Conservation (phyloP, 1,284 basidiomycete species). For the Ceraceosorus guamensis region DNA sequence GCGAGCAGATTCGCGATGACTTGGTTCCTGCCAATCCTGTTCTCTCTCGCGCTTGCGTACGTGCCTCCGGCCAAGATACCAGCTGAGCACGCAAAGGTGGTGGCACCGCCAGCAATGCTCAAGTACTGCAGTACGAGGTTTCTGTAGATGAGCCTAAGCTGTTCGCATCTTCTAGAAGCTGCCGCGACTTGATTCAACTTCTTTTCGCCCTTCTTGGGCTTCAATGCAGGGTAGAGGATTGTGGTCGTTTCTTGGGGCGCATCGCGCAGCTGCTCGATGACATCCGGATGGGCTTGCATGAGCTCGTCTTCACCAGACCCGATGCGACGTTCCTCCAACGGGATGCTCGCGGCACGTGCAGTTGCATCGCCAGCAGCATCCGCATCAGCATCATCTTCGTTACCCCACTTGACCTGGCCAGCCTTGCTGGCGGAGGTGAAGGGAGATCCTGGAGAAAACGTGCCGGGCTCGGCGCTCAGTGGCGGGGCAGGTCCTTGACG, state of each 20-base stretch:
- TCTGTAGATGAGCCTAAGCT: neutral
- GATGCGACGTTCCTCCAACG: no score
- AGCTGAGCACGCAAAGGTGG: neutral
- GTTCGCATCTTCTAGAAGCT: neutral
- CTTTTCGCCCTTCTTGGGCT: neutral
- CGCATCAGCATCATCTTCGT: neutral
- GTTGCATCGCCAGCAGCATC: neutral
- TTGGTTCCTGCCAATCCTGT: neutral
- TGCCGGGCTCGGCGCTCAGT: no score
- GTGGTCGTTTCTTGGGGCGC: neutral
- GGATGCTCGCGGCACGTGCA: no score
- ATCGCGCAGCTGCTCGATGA: neutral
- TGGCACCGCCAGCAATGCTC: neutral
- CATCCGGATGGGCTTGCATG: no score
- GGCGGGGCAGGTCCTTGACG: no score
- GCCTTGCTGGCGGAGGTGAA: no score
- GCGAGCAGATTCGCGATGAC: neutral
- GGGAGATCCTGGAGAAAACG: no score
- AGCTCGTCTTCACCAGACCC: no score
- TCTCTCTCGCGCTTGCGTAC: neutral
- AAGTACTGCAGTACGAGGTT: neutral
- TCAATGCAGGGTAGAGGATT: neutral
- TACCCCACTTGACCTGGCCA: no score
- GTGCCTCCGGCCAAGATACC: neutral
- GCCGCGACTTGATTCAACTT: neutral